These are phyloP conservation scores for Knoxia roxburghii DNA, from an alignment of 257 asterid species.

Conservation along the genomic window DNA sequence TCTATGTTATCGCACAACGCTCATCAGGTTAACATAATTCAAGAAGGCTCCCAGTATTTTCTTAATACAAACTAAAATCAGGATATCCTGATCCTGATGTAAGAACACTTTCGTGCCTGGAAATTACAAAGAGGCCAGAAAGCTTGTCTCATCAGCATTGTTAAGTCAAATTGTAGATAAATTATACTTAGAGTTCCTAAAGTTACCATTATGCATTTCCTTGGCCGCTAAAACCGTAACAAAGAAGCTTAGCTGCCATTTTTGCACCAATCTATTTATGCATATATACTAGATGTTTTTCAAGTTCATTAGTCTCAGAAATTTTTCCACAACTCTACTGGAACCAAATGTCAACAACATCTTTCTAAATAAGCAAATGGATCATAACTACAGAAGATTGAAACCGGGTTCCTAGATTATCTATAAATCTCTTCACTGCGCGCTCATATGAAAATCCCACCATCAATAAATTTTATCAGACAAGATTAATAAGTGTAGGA, in stretches of 20 bases:
- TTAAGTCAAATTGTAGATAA: background rate
- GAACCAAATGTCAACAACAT: background rate
- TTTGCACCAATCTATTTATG: background rate
- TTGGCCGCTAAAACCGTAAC: background rate
- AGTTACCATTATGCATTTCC: background rate
- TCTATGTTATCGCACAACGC: background rate
- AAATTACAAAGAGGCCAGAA: background rate
- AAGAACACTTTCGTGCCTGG: background rate
- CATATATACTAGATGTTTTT: background rate
- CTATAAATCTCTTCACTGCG: no score
- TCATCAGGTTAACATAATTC: background rate
- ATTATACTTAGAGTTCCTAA: background rate
- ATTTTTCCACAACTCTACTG: background rate
- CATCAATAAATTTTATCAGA: no score
- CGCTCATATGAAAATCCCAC: no score
- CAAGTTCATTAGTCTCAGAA: background rate
- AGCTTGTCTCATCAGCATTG: no score
- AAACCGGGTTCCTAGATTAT: no score
- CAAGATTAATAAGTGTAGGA: no score
- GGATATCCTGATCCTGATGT: background rate
- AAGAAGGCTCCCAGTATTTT: background rate
- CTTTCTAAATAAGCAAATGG: no score
- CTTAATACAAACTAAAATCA: background rate
- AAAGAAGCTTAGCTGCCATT: background rate
- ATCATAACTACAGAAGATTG: no score